Evolutionary conservation across 2,329 filamentous ascomycete species (phyloP), one percentile per base, ranked within the genome.

Genomic region (Fusarium humuli): DNA sequence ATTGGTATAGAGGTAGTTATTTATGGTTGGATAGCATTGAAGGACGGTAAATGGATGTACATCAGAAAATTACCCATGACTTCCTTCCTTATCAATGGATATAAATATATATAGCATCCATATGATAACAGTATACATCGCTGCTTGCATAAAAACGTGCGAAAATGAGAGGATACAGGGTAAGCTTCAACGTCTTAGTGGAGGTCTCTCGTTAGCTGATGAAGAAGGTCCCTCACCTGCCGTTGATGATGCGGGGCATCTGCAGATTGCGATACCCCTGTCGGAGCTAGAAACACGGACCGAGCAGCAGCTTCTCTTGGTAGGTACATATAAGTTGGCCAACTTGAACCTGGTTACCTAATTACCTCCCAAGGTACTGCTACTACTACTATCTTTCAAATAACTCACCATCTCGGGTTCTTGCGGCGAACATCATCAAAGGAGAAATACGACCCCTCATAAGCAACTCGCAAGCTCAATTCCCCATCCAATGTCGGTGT

Each of bases 161-260:
- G 3, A 0, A 16, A 34, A 14, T 6, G 10, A 3, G 3, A 42
- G 11, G 60, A 48, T 75, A 55, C 59, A 75, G 73, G 73, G 71
- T 75, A 75, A 45, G n/a, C 41, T 20, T 20, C 3, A 20, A 16
- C 23, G 13, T 27, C 47, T 25, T 37, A 4, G 47, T n/a, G 49
- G 49, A 42, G 34, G n/a, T n/a, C n/a, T n/a, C n/a, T n/a, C n/a
- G n/a, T n/a, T n/a, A n/a, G n/a, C n/a, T 37, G 10, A n/a, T 11
- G 34, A 37, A 7, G 34, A 37, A 4, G 34, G 34, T 37, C 34
- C 34, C 34, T 37, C 34, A 37, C 34, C 6, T 40, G 22, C 49
- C 37, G 42, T 37, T 53, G 45, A 18, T 48, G 34, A 52, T 69
- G 68, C 67, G 68, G 68, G 68, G 68, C 68, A 69, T n/a, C 7